phyloP scores from a whole-genome alignment of 1,284 basidiomycete species.

The Microbotryomycetes sp. region DNA sequence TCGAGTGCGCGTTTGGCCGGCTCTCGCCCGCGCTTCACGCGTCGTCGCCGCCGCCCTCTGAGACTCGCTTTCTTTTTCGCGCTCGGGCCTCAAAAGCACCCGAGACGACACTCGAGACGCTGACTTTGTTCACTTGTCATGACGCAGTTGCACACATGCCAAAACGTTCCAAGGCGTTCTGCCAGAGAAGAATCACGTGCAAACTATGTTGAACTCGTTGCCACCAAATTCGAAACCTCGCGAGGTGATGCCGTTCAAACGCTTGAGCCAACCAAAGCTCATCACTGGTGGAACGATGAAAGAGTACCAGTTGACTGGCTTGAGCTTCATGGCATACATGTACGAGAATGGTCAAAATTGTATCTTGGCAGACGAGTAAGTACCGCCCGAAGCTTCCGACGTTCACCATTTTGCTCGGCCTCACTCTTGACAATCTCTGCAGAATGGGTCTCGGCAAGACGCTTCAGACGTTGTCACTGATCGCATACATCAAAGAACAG shows the following conservation, averaged over 20 bases:
- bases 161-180: slow-evolving; percentile 1
- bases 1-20: too few relatives aligned
- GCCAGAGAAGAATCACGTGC: slow-evolving; percentile 15
- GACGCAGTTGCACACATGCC: slow-evolving; percentile 8
- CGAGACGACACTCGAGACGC: too few relatives aligned
- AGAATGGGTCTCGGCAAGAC: slow-evolving; percentile 60
- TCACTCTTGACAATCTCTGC: slow-evolving; percentile 12
- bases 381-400: neutral
- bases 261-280: slow-evolving; percentile 5
- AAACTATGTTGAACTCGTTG: slow-evolving; percentile 3
- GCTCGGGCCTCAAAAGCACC: too few relatives aligned
- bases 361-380: slow-evolving; percentile 26
- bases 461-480: slow-evolving; percentile 56
- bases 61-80: too few relatives aligned
- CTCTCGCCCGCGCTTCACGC: too few relatives aligned
- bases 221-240: neutral
- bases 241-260: neutral
- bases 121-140: too few relatives aligned
- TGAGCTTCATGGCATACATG: slow-evolving; percentile 19
- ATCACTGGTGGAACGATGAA: slow-evolving; percentile 15
- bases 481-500: slow-evolving; percentile 53
- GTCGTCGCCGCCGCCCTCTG: too few relatives aligned
- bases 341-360: slow-evolving; percentile 10
- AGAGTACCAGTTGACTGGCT: slow-evolving; percentile 21
- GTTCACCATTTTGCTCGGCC: slow-evolving; percentile 12